These are phyloP conservation scores for Cutaneotrichosporon arboriforme DNA, from an alignment of 1,284 basidiomycete species.

Conservation along the genomic window DNA sequence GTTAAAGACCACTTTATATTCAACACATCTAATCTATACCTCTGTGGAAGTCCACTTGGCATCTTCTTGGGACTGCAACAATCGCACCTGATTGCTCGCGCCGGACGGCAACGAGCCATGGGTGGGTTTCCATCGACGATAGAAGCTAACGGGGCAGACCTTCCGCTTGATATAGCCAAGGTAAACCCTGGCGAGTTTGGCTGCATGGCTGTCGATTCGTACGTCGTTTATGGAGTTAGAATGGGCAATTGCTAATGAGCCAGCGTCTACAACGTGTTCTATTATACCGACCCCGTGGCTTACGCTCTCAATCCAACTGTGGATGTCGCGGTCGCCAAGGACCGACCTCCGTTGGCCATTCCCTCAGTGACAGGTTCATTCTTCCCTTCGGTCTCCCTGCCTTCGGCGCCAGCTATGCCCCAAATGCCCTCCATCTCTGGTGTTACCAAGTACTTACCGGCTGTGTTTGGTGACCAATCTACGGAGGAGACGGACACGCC, in stretches of 20 bases:
- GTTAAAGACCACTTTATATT: slow-evolving; percentile 49
- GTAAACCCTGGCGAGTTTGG: slow-evolving; percentile 52
- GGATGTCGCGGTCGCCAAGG: slow-evolving; percentile 41
- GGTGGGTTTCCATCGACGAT: slow-evolving; percentile 18
- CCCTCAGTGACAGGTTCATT: slow-evolving; percentile 46
- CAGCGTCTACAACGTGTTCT: slow-evolving; percentile 52
- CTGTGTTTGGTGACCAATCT: slow-evolving; percentile 17
- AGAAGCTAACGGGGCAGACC: not conserved
- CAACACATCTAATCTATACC: slow-evolving; percentile 52
- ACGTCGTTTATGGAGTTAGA: slow-evolving; percentile 4
- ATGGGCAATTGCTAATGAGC: not conserved
- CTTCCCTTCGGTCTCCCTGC: slow-evolving; percentile 42
- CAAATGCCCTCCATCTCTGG: slow-evolving; percentile 26
- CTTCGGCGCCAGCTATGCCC: slow-evolving; percentile 30
- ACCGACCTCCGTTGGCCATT: slow-evolving; percentile 49
- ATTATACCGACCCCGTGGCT: slow-evolving; percentile 54
- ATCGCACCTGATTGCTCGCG: slow-evolving; percentile 54
- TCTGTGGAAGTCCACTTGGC: slow-evolving; percentile 54
- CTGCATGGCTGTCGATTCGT: slow-evolving; percentile 53
- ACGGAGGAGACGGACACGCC: not conserved
- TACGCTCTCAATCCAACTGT: slow-evolving; percentile 46
- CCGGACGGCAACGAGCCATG: slow-evolving; percentile 51
- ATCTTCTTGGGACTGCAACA: slow-evolving; percentile 55
- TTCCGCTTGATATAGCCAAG: slow-evolving; percentile 24
- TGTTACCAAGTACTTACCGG: slow-evolving; percentile 39